Base-by-base conservation (phyloP, 2,329 filamentous ascomycete species). In the Teratosphaeria gauchensis region DNA sequence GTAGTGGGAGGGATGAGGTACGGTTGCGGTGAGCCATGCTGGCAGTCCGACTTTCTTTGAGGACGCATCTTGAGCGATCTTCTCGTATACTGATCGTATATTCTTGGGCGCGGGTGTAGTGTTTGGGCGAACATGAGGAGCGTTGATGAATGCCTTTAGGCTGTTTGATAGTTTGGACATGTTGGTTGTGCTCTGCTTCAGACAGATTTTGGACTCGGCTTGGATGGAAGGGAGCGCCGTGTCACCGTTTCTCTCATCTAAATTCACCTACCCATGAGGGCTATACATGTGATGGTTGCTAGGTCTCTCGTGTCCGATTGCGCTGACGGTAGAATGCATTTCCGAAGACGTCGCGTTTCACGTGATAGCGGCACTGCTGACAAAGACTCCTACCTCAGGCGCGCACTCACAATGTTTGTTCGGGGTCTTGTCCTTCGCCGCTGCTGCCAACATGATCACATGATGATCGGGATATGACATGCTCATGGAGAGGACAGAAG, bases 81-180 rank as follows among this genome's bases (percentile, higher is more conserved):
- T 75, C 61, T 81, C 76, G 73, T 87, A 89, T 31, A 90, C 78
- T 14, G 84, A 80, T 54, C 78, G 75, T 57, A 91, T 87, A 60
- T 82, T 78, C 12, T 77, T 73, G 31, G 88, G 82, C 1, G 88
- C 86, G 1, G 85, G 80, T 1, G 84, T 79, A 1, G 84, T 85
- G 55, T 84, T 82, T 0, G 88, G 85, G 1, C 82, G 79, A 51
- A 88, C 84, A 66, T 84, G 82, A 3, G 86, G 80, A 60, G 86
- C 82, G 67, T 87, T 87, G 75, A 92, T 86, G 63, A 92, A 82
- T 53, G 84, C 80, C 75, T 91, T 92, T 65, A 92, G 79, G 55
- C 83, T 75, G 1, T 82, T 78, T 1, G 87, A 88, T 21, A 92
- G 80, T 72, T 89, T 91, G 6, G 87, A 85, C 87, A 90, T 90